These are phyloP conservation scores for Datisca glomerata DNA, from an alignment of 306 rosid genomes.

Conservation along the genomic window DNA sequence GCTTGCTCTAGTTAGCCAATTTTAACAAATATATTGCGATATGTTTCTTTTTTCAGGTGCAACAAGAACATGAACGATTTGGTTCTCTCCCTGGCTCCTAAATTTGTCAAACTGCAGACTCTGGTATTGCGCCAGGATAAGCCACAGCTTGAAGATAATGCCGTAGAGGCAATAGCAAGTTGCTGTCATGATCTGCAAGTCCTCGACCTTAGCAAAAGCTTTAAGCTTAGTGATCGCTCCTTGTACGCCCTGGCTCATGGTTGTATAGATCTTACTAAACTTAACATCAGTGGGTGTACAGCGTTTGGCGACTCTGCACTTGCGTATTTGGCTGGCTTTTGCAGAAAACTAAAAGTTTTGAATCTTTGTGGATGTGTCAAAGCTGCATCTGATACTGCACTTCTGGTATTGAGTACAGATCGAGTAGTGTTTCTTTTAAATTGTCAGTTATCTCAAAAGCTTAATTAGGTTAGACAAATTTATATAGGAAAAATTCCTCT, in stretches of 20 bases:
- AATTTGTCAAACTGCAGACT: slow-evolving; percentile 60
- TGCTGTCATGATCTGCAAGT: slow-evolving; percentile 72
- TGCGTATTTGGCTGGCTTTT: slow-evolving; percentile 59
- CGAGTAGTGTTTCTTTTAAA: too few species aligned
- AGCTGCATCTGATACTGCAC: slow-evolving; percentile 69
- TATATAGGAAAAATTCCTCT: too few species aligned
- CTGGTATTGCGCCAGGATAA: slow-evolving; percentile 77
- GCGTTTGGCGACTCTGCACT: slow-evolving; percentile 65
- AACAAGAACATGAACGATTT: slow-evolving; percentile 78
- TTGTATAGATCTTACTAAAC: slow-evolving; percentile 5
- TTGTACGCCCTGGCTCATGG: neutral
- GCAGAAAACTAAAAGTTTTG: slow-evolving; percentile 52
- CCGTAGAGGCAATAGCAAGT: slow-evolving; percentile 62
- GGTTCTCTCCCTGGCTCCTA: slow-evolving; percentile 71
- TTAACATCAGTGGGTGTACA: slow-evolving; percentile 80
- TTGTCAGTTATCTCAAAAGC: too few species aligned
- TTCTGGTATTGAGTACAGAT: slow-evolving; percentile 40
- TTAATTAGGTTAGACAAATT: too few species aligned
- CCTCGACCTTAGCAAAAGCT: slow-evolving; percentile 94
- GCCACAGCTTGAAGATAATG: slow-evolving; percentile 71
- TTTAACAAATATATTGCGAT: neutral
- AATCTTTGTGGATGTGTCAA: slow-evolving; percentile 85
- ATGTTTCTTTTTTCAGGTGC: slow-evolving; percentile 49
- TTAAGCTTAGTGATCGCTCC: slow-evolving; percentile 16
- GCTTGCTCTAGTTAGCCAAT: neutral